phyloP scores from a whole-genome alignment of 192 early-diverging fungal genomes.

The Coemansia sp. region DNA sequence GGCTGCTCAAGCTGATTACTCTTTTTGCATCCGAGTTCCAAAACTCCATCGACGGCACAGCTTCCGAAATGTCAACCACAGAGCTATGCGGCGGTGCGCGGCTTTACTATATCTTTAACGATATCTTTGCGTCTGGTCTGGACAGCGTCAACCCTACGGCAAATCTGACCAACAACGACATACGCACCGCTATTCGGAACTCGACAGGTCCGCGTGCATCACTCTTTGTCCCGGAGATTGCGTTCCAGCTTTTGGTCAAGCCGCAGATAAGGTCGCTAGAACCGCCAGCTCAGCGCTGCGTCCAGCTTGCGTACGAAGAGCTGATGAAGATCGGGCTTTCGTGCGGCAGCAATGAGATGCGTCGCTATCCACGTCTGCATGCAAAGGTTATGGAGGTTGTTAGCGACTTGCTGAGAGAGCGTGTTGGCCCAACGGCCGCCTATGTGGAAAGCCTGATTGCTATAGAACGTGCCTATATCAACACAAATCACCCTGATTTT shows the following conservation, averaged over 20 bases:
- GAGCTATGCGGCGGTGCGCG: conserved; percentile 81
- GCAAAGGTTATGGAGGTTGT: conserved; percentile 74
- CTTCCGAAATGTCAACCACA: conserved; percentile 68
- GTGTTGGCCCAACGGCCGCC: conserved; percentile 66
- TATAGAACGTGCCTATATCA: conserved; percentile 82
- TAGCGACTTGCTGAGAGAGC: conserved; percentile 73
- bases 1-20: conserved; percentile 70
- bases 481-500: conserved; percentile 85
- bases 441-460: conserved; percentile 81
- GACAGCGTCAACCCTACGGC: conserved; percentile 72
- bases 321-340: conserved; percentile 77
- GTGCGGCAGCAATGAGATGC: conserved; percentile 75
- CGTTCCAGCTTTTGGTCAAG: conserved; percentile 80
- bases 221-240: conserved; percentile 82
- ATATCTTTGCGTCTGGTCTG: conserved; percentile 72
- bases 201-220: conserved; percentile 77
- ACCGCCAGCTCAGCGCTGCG: conserved; percentile 74
- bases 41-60: conserved; percentile 77
- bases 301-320: conserved; percentile 82
- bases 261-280: conserved; percentile 78
- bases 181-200: conserved; percentile 81
- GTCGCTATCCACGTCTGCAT: conserved; percentile 75
- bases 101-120: conserved; percentile 83
- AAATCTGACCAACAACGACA: conserved; percentile 70
- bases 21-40: conserved; percentile 77